Evolutionary conservation across 345 rosid species (phyloP).

Genomic region (Syzygium grande): DNA sequence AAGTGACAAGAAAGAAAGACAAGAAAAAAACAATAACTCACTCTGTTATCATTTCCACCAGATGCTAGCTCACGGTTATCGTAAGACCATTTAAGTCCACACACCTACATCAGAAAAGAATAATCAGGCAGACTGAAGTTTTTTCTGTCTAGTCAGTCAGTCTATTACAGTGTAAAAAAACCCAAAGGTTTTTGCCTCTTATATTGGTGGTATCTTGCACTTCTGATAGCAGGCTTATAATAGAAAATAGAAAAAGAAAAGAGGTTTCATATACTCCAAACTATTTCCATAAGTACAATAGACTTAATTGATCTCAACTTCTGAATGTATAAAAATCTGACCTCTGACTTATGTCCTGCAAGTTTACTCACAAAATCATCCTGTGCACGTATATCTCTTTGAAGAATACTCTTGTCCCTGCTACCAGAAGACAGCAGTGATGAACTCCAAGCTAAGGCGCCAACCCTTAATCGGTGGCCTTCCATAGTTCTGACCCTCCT

Average conservation of each 20-base stretch:
- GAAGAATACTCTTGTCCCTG: slow-evolving; percentile 91
- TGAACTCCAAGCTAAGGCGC: slow-evolving; percentile 95
- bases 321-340: slow-evolving; percentile 7
- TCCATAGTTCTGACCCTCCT: slow-evolving; percentile 85
- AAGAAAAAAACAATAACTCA: slow-evolving; percentile 12
- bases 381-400: slow-evolving; percentile 68
- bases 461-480: slow-evolving; percentile 90
- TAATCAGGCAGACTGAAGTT: not conserved
- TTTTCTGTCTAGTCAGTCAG: not conserved
- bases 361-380: slow-evolving; percentile 87
- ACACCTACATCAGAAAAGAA: slow-evolving; percentile 41
- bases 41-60: slow-evolving; percentile 96
- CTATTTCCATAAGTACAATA: not conserved
- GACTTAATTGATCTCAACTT: not conserved
- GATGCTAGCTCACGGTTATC: slow-evolving; percentile 98
- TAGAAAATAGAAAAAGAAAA: not conserved
- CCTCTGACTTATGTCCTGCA: slow-evolving; percentile 98
- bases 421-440: slow-evolving; percentile 88
- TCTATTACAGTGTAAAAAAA: not conserved
- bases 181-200: not conserved
- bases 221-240: not conserved
- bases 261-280: not conserved
- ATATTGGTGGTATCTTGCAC: not conserved
- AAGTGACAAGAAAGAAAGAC: not conserved
- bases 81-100: slow-evolving; percentile 97